These are phyloP conservation scores for Coemansia sp. DNA, from an alignment of 192 early-diverging fungal genomes.

Conservation along the genomic window DNA sequence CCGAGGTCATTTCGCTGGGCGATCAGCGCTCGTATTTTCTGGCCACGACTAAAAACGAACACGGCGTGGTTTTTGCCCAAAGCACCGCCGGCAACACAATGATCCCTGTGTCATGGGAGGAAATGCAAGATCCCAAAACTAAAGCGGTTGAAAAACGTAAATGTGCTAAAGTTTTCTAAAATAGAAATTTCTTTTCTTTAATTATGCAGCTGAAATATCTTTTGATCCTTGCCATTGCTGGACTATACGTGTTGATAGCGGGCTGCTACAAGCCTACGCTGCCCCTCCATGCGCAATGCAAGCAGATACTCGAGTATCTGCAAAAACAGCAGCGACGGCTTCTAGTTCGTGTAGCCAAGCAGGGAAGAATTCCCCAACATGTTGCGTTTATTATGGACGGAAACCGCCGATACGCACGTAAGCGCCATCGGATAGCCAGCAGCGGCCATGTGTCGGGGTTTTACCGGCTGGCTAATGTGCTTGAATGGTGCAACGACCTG, in stretches of 20 bases:
- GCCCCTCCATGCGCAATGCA: not conserved
- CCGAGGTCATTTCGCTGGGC: constrained; percentile 86
- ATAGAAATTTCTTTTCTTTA: not conserved
- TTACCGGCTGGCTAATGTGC: constrained; percentile 72
- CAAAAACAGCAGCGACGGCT: constrained; percentile 1
- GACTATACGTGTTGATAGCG: constrained; percentile 10
- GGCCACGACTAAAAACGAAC: constrained; percentile 88
- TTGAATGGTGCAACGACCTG: constrained; percentile 85
- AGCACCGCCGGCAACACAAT: constrained; percentile 80
- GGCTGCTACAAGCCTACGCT: constrained; percentile 6
- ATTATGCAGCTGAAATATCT: not conserved
- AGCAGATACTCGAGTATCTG: not conserved
- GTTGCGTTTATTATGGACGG: constrained; percentile 98
- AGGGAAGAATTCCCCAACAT: constrained; percentile 85
- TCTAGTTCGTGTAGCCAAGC: constrained; percentile 39
- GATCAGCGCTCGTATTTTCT: constrained; percentile 88
- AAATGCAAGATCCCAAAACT: constrained; percentile 96
- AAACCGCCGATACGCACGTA: constrained; percentile 87
- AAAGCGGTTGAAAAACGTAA: constrained; percentile 82
- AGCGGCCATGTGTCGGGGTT: constrained; percentile 82
- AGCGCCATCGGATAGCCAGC: constrained; percentile 51
- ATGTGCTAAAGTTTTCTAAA: constrained; percentile 85
- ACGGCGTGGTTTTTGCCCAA: constrained; percentile 91
- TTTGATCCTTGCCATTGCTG: not conserved
- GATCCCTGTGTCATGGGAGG: constrained; percentile 95